phyloP scores from a whole-genome alignment of 768 basidiomycete species.

The Udeniomyces megalosporus region DNA sequence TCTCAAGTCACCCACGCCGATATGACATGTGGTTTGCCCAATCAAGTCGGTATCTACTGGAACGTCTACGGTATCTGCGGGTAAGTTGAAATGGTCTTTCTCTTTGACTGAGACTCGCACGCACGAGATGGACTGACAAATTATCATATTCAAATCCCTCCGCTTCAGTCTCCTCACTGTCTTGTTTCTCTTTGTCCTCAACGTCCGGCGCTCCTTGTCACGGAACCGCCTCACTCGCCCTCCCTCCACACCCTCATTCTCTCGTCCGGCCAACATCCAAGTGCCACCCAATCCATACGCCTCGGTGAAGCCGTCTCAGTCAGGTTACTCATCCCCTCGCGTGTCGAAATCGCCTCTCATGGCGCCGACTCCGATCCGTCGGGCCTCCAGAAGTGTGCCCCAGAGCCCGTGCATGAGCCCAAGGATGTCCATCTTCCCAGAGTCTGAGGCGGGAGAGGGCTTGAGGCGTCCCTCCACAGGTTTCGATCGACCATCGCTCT shows the following conservation, averaged over 20 bases:
- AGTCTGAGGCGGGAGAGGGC: background rate
- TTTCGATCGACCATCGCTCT: background rate
- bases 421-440: background rate
- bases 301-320: background rate
- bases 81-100: background rate
- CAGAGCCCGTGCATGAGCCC: background rate
- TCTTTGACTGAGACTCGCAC: background rate
- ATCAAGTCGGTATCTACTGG: constrained; percentile 65
- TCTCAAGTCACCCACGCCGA: constrained; percentile 39
- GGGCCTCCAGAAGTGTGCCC: background rate
- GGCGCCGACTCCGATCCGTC: background rate
- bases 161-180: constrained; percentile 44
- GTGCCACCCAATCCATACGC: background rate
- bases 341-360: background rate
- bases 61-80: constrained; percentile 34
- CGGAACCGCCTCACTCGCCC: background rate
- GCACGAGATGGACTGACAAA: background rate
- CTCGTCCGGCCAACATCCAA: background rate
- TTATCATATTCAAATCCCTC: background rate
- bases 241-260: background rate
- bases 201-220: constrained; percentile 4
- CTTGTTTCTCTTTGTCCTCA: constrained; percentile 23
- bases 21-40: constrained; percentile 59
- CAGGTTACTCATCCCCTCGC: background rate
- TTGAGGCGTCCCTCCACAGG: background rate